Percentiles rank a stretch among this genome's conserved stretches.
Evolutionary conservation across 2,329 filamentous ascomycete species (phyloP).

Genomic region (Fusarium phyllophilum): DNA sequence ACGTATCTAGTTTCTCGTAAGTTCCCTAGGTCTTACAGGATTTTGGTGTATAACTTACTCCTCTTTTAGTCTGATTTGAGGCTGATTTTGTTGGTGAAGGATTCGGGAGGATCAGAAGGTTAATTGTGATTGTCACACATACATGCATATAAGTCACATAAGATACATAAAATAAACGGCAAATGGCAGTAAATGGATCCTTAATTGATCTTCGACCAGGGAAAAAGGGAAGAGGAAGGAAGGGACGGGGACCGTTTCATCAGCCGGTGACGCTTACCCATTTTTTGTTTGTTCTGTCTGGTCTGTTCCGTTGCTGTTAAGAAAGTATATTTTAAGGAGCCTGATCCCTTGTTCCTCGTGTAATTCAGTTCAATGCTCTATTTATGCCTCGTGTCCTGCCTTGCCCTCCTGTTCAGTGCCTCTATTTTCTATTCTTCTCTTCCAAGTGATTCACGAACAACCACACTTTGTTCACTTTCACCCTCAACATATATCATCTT

Average conservation of each 20-base stretch:
- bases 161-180: background rate
- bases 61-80: background rate
- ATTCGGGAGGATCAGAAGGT: conserved; percentile 6
- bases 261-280: conserved; percentile 16
- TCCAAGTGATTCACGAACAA: conserved; percentile 15
- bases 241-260: conserved; percentile 18
- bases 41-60: background rate
- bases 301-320: background rate
- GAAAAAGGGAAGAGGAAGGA: background rate
- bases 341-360: background rate
- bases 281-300: conserved; percentile 17
- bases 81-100: background rate
- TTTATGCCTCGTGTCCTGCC: conserved; percentile 1
- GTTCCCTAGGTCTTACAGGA: background rate
- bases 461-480: conserved; percentile 11
- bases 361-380: background rate
- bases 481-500: background rate
- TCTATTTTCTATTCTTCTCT: background rate
- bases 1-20: background rate
- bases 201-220: conserved; percentile 17
- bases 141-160: background rate
- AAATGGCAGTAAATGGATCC: background rate
- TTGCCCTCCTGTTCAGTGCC: background rate
- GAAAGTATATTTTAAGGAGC: conserved; percentile 14
- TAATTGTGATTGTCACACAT: conserved; percentile 25